Evolutionary conservation across 2,329 filamentous ascomycete species (phyloP), one percentile per base, ranked within the genome.

Genomic region (Epichloe baconii): DNA sequence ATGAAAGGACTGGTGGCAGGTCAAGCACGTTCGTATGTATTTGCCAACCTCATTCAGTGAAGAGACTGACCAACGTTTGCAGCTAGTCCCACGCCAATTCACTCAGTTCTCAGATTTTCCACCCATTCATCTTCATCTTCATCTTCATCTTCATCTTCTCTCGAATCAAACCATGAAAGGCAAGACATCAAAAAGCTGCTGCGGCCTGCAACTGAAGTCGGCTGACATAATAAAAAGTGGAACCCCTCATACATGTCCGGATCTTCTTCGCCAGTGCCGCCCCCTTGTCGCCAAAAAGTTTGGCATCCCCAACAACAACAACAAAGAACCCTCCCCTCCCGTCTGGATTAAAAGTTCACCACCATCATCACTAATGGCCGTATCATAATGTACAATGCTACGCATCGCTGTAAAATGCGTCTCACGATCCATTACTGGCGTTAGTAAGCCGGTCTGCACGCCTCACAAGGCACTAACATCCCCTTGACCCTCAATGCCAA

Each of bases 361-460:
- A 41, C n/a, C 26, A 46, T 23, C 45, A 34, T 12, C 21, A 44
- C 44, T 19, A 37, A 49, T 52, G 46, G 31, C 52, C 38, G 21
- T n/a, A 8, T 52, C 57, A 62, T 59, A 54, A 68, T 68, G 67
- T 67, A 59, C 64, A 59, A 69, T 69, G 67, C 55, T 68, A 64
- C 63, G 52, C 52, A 59, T 50, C 48, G 50, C 62, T 53, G 52
- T 55, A 54, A 61, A 58, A 62, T 62, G 57, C 59, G 23, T 64
- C 50, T 53, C 57, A 15, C 56, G 60, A 51, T 56, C 58, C 44
- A 41, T 47, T 43, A 14, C 51, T 43, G 52, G 53, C 42, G 52
- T 52, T n/a, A 47, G 47, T 41, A 49, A 38, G 21, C 49, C 52
- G 14, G 47, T 44, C 41, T 49, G 50, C 36, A 37, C 42, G 44